These are phyloP conservation scores for Sphenostylis stenocarpa DNA, from an alignment of 306 rosid species.

Conservation along the genomic window DNA sequence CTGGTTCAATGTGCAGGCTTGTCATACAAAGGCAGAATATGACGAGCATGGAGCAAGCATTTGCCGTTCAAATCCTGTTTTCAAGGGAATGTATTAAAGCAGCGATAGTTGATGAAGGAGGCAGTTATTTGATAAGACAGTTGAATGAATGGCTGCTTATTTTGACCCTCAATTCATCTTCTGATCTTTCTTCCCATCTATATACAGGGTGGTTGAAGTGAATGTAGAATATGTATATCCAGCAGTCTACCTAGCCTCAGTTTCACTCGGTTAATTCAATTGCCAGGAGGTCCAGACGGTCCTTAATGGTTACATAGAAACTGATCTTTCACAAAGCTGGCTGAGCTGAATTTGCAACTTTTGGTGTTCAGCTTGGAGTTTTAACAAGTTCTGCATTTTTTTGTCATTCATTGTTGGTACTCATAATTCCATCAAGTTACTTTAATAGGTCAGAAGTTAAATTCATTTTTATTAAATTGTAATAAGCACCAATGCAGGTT, in stretches of 20 bases:
- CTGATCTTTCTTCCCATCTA: conserved; percentile 32
- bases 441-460: background rate
- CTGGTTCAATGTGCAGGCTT: conserved; percentile 66
- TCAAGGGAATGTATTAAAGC: conserved; percentile 96
- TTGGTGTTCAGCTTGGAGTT: conserved; percentile 58
- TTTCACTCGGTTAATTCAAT: conserved; percentile 42
- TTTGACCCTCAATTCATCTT: conserved; percentile 27
- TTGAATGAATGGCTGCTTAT: conserved; percentile 29
- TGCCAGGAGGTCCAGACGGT: conserved; percentile 42
- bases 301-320: conserved; percentile 42
- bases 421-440: conserved; percentile 25
- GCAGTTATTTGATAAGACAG: conserved; percentile 29
- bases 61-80: conserved; percentile 96
- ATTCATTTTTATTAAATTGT: background rate
- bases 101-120: conserved; percentile 24
- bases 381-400: conserved; percentile 37
- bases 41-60: conserved; percentile 98
- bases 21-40: conserved; percentile 97
- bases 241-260: conserved; percentile 32
- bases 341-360: conserved; percentile 56
- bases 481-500: conserved; percentile 1
- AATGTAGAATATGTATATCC: conserved; percentile 59
- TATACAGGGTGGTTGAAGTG: conserved; percentile 34
- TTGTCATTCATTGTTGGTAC: conserved; percentile 43
- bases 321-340: conserved; percentile 40